A percentile compares a stretch with the other conserved stretches of the same genome.
Evolutionary conservation across 116 monocot species (phyloP).

Genomic region (Zostera marina): DNA sequence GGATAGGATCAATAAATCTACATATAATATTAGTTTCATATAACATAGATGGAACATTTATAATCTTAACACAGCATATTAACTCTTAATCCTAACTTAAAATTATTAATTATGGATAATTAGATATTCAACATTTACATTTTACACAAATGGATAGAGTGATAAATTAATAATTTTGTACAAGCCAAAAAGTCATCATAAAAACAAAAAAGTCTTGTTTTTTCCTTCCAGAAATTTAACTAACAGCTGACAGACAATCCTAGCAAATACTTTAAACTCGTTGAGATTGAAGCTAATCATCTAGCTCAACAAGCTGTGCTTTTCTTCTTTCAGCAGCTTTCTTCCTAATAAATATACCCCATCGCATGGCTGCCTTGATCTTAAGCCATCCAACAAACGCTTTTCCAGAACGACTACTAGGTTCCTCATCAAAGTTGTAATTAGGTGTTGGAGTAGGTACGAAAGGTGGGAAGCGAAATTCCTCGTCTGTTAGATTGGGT

Average conservation of each 20-base stretch:
- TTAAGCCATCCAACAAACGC: constrained; percentile 94
- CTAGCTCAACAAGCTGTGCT: constrained; percentile 66
- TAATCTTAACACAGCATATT: too few species aligned
- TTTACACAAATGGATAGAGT: too few species aligned
- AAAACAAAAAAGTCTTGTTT: neutral
- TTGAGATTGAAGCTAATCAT: constrained; percentile 13
- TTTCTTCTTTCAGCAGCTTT: constrained; percentile 50
- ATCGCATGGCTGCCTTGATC: constrained; percentile 84
- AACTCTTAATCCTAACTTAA: too few species aligned
- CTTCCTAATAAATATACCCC: constrained; percentile 87
- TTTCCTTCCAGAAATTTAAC: neutral
- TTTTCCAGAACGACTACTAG: constrained; percentile 42
- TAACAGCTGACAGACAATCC: neutral
- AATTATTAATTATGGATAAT: too few species aligned
- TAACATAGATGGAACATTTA: too few species aligned
- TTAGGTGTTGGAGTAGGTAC: constrained; percentile 33
- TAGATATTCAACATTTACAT: too few species aligned
- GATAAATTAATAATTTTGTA: too few species aligned
- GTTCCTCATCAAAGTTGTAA: constrained; percentile 34
- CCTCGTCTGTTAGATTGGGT: constrained; percentile 25
- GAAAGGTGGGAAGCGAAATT: constrained; percentile 20
- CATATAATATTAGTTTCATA: too few species aligned
- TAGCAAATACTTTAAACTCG: neutral
- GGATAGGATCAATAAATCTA: too few species aligned
- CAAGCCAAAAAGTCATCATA: neutral